Evolutionary conservation across 2,329 filamentous ascomycete genomes (phyloP).

Genomic region (Sclerotiophoma versabilis): DNA sequence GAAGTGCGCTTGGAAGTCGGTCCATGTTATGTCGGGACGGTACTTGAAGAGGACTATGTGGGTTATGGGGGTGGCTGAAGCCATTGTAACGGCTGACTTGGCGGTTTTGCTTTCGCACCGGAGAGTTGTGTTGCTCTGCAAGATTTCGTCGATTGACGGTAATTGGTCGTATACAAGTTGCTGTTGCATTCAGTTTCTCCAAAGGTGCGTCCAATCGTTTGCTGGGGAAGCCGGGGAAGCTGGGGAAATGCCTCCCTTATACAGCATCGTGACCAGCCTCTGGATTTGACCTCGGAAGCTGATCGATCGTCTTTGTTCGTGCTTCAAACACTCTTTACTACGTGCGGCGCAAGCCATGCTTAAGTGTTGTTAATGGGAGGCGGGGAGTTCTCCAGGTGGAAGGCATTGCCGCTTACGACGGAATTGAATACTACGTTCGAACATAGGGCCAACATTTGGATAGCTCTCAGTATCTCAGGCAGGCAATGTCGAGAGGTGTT

Average conservation of each 20-base stretch:
- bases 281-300: neutral
- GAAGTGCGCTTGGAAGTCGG: slow-evolving; percentile 43
- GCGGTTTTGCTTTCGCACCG: too few relatives aligned
- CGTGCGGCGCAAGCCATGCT: slow-evolving; percentile 2
- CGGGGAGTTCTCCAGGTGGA: neutral
- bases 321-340: slow-evolving; percentile 5
- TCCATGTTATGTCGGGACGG: slow-evolving; percentile 39
- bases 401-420: slow-evolving; percentile 2
- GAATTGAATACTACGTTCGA: slow-evolving; percentile 3
- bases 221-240: neutral
- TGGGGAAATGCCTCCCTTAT: neutral
- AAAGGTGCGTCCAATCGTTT: neutral
- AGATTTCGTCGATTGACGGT: slow-evolving; percentile 4
- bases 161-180: neutral
- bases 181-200: slow-evolving; percentile 3
- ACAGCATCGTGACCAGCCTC: neutral
- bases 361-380: neutral
- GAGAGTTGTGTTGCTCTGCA: neutral
- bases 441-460: neutral
- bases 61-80: slow-evolving; percentile 27
- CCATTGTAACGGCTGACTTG: neutral
- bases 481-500: neutral
- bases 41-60: slow-evolving; percentile 49
- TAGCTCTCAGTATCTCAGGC: neutral
- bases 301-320: neutral